phyloP scores from a whole-genome alignment of 257 asterid species.

The Hygrophila difformis region DNA sequence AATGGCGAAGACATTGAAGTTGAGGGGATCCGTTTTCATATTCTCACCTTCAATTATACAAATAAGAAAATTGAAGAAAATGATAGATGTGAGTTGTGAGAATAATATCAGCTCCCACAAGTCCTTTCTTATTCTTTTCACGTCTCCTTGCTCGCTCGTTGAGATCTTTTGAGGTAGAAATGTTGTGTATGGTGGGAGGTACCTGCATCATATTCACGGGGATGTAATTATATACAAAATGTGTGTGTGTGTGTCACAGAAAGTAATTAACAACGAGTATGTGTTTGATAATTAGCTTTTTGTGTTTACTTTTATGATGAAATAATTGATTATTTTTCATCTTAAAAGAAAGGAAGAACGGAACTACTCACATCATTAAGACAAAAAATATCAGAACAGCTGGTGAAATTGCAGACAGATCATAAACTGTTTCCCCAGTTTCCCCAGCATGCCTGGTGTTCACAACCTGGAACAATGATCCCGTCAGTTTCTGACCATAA shows the following conservation, averaged over 20 bases:
- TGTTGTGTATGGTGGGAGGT: conserved; percentile 44
- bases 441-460: conserved; percentile 54
- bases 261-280: no score
- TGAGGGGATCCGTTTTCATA: conserved; percentile 41
- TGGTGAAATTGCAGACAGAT: conserved; percentile 28
- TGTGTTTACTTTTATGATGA: no score
- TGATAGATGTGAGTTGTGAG: conserved; percentile 36
- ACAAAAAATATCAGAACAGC: conserved; percentile 33
- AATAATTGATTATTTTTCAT: no score
- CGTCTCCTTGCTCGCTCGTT: neutral
- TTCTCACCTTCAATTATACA: conserved; percentile 38
- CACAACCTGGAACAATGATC: conserved; percentile 35
- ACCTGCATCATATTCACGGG: no score
- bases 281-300: no score
- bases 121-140: no score
- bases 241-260: no score
- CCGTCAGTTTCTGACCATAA: conserved; percentile 40
- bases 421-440: conserved; percentile 34
- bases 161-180: conserved; percentile 22
- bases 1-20: conserved; percentile 43
- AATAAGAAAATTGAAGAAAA: conserved; percentile 30
- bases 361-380: conserved; percentile 43
- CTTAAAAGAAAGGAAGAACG: no score
- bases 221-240: no score
- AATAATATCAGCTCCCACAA: conserved; percentile 15